Conservation (phyloP, 768 basidiomycete species). For the Trametes meyenii region DNA sequence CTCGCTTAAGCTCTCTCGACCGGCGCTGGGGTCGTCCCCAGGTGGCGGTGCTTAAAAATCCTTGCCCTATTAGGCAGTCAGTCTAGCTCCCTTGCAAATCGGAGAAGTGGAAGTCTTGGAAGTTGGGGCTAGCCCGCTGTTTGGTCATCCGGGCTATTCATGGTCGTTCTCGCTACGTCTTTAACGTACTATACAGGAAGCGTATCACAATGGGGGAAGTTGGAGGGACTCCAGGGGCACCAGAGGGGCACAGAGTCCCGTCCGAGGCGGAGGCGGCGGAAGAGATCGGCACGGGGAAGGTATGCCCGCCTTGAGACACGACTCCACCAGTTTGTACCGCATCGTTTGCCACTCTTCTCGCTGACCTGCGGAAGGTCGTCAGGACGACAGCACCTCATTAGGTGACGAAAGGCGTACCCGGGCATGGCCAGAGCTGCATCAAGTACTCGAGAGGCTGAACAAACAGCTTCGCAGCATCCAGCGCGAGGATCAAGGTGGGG, state of each 20-base stretch:
- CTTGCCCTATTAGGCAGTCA: too few relatives aligned
- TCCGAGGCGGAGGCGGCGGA: neutral
- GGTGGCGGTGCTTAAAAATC: too few relatives aligned
- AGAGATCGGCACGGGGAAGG: slow-evolving; percentile 36
- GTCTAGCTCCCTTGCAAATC: too few relatives aligned
- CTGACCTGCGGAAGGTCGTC: slow-evolving; percentile 45
- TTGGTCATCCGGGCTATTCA: too few relatives aligned
- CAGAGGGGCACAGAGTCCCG: neutral
- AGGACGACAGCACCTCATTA: neutral
- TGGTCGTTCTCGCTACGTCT: too few relatives aligned
- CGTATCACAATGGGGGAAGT: too few relatives aligned
- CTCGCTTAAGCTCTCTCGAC: too few relatives aligned
- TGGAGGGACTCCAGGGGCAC: neutral
- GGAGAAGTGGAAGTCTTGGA: too few relatives aligned
- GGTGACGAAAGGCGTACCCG: slow-evolving; percentile 41
- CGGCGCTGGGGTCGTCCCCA: too few relatives aligned
- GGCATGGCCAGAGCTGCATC: slow-evolving; percentile 64
- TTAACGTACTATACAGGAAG: too few relatives aligned
- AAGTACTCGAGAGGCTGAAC: slow-evolving; percentile 62
- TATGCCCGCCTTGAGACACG: slow-evolving; percentile 51
- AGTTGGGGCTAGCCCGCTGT: too few relatives aligned
- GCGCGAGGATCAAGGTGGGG: slow-evolving; percentile 54
- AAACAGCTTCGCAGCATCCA: slow-evolving; percentile 62
- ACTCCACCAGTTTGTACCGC: slow-evolving; percentile 47
- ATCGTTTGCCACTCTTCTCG: slow-evolving; percentile 50